Evolutionary conservation across 805 yeast species (phyloP).

Genomic region (Candida saitoana): DNA sequence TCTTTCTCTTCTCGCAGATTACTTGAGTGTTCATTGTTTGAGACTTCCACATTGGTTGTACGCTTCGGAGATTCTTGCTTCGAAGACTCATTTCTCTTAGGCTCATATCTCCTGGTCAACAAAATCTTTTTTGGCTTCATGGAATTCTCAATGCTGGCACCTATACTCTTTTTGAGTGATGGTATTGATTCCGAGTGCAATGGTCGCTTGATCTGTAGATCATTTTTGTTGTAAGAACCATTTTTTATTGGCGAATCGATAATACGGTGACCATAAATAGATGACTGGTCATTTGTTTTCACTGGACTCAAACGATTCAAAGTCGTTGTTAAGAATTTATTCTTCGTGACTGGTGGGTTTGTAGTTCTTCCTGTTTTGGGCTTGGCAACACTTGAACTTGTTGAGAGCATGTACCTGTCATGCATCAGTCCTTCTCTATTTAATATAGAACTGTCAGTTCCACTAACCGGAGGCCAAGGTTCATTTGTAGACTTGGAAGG

Average conservation of each 20-base stretch:
- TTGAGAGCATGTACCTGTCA: conserved; percentile 24
- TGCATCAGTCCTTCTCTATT: conserved; percentile 2
- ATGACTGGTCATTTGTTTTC: conserved; percentile 16
- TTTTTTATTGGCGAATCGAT: conserved; percentile 3
- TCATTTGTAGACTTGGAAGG: background rate
- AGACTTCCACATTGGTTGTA: background rate
- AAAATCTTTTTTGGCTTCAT: conserved; percentile 1
- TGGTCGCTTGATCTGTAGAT: background rate
- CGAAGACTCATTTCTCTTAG: conserved; percentile 8
- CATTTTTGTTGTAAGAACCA: background rate
- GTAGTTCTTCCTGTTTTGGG: conserved; percentile 3
- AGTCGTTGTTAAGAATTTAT: conserved; percentile 33
- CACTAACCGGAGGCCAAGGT: background rate
- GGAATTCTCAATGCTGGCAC: background rate
- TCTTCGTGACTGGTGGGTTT: conserved; percentile 17
- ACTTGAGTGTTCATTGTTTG: background rate
- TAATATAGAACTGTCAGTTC: background rate
- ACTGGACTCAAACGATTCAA: conserved; percentile 30
- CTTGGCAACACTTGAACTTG: conserved; percentile 29
- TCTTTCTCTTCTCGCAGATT: background rate
- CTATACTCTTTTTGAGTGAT: background rate
- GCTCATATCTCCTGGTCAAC: conserved; percentile 3
- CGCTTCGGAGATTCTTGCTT: background rate
- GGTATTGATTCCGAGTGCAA: conserved; percentile 1
- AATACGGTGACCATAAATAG: background rate